phyloP scores from a whole-genome alignment of 1,284 basidiomycete genomes.

The Taiwanofungus camphoratus region DNA sequence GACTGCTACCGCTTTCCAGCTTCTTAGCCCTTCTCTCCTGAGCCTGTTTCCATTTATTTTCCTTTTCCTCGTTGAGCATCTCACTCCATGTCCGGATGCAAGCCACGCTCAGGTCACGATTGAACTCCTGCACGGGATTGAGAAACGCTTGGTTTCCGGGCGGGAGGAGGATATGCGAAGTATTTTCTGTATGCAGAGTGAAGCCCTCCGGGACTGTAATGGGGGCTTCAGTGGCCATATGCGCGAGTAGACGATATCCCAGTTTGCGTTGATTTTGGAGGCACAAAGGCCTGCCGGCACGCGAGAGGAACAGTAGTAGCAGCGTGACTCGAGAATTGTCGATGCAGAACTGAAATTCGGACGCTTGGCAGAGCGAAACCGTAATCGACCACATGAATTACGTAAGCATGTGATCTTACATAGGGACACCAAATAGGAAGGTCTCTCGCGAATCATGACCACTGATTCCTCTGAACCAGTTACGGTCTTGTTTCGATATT shows the following conservation, averaged over 20 bases:
- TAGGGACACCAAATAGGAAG: no score
- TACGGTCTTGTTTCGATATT: no score
- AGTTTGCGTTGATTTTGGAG: background rate
- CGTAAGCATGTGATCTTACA: no score
- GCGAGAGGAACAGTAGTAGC: background rate
- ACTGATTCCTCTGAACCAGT: no score
- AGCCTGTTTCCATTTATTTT: conserved; percentile 50
- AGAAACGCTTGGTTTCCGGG: conserved; percentile 82
- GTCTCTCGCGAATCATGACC: no score
- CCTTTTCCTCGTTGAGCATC: conserved; percentile 61
- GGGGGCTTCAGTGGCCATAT: conserved; percentile 19
- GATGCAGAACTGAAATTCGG: no score
- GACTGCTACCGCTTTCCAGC: conserved; percentile 27
- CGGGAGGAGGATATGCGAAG: conserved; percentile 76
- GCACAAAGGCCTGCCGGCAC: conserved; percentile 12
- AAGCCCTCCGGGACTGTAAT: conserved; percentile 67
- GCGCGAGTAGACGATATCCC: background rate
- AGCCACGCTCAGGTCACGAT: conserved; percentile 89
- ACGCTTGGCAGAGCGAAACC: no score
- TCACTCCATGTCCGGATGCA: conserved; percentile 87
- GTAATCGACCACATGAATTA: no score
- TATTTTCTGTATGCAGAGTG: conserved; percentile 81
- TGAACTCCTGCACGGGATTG: conserved; percentile 99
- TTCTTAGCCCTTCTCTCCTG: conserved; percentile 33
- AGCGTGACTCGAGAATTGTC: no score